A percentile compares a stretch with the other conserved stretches of the same genome.
These are phyloP conservation scores for Rhynchospora tenuis DNA, from an alignment of 176 grass and related monocot species.

Conservation along the genomic window DNA sequence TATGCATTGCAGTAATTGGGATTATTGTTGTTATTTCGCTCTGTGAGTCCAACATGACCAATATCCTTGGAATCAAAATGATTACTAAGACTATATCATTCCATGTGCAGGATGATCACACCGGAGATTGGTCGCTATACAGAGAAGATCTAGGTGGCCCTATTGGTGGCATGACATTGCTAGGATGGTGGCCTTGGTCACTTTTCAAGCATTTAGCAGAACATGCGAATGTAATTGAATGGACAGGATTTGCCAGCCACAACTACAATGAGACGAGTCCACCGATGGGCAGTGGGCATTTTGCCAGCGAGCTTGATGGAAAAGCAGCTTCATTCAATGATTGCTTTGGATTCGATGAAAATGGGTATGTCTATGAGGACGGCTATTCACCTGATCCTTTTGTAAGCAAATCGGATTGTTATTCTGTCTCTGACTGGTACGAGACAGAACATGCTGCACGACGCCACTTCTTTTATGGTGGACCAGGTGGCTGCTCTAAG, in stretches of 20 bases:
- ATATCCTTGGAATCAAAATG: no score
- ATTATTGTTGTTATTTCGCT: not conserved
- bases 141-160: constrained; percentile 7
- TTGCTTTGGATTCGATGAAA: not conserved
- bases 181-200: constrained; percentile 19
- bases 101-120: constrained; percentile 25
- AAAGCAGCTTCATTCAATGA: not conserved
- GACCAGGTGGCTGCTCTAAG: not conserved
- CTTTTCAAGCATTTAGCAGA: constrained; percentile 22
- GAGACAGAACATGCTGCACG: not conserved
- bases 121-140: constrained; percentile 42
- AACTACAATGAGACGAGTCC: not conserved
- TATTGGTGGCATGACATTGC: constrained; percentile 11
- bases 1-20: no score
- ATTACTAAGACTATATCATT: no score
- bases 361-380: not conserved
- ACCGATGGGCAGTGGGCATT: not conserved
- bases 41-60: no score
- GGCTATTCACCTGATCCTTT: not conserved
- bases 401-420: not conserved
- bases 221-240: not conserved
- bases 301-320: not conserved
- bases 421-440: not conserved
- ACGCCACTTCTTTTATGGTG: constrained; percentile 14
- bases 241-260: not conserved